Conservation (phyloP, 768 basidiomycete genomes). For the Sutorius australiensis region DNA sequence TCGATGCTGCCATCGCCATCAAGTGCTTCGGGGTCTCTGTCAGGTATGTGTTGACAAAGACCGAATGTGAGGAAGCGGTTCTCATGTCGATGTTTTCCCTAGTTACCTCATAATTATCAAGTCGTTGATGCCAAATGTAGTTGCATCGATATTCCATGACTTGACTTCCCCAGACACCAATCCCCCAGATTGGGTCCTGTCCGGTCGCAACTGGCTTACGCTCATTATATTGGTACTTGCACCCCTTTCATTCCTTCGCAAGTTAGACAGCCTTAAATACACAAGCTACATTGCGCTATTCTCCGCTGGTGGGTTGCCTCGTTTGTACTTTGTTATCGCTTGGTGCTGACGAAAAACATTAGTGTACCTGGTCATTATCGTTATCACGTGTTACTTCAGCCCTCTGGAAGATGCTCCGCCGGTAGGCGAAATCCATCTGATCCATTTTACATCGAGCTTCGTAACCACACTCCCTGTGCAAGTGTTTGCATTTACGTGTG, state of each 20-base stretch:
- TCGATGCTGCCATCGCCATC: constrained; percentile 90
- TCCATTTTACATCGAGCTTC: constrained; percentile 75
- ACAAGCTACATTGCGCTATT: constrained; percentile 91
- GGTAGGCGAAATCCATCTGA: constrained; percentile 63
- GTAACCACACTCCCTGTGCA: constrained; percentile 89
- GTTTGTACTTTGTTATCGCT: constrained; percentile 1
- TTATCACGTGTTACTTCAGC: constrained; percentile 74
- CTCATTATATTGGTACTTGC: constrained; percentile 72
- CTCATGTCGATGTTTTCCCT: neutral
- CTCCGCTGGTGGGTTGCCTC: constrained; percentile 65
- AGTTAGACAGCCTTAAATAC: constrained; percentile 81
- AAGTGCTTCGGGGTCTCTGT: constrained; percentile 98
- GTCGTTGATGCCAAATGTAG: constrained; percentile 89
- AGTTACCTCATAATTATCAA: constrained; percentile 92
- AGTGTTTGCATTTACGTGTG: constrained; percentile 89
- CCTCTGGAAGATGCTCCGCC: constrained; percentile 62
- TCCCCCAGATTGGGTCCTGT: constrained; percentile 73
- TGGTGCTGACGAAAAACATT: neutral
- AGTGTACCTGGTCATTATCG: constrained; percentile 80
- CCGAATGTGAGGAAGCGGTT: neutral
- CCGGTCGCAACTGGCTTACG: constrained; percentile 80
- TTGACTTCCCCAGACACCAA: constrained; percentile 58
- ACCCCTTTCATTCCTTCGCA: constrained; percentile 80
- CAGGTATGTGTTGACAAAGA: constrained; percentile 47
- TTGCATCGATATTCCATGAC: constrained; percentile 77